Conservation (phyloP, 345 rosid genomes). For the Euphorbia peplus region DNA sequence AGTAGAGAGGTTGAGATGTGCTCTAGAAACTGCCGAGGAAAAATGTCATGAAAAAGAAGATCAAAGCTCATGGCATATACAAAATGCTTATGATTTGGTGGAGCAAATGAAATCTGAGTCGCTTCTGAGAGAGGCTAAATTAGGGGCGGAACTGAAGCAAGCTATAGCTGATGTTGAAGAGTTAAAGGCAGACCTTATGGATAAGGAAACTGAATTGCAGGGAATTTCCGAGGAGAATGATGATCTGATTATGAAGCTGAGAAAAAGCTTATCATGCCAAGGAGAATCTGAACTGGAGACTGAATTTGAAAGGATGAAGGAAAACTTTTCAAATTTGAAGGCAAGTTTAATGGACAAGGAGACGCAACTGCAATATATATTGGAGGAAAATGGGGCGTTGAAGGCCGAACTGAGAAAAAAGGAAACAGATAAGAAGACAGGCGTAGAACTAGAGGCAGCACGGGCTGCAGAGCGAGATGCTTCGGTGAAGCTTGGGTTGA, state of each 20-base stretch:
- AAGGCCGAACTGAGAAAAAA: constrained; percentile 40
- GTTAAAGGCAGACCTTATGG: constrained; percentile 76
- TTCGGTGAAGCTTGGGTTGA: constrained; percentile 55
- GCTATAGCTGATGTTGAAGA: constrained; percentile 53
- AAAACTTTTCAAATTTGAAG: constrained; percentile 43
- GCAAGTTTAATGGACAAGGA: constrained; percentile 52
- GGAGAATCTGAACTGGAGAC: constrained; percentile 30
- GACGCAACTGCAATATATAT: constrained; percentile 40
- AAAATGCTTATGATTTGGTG: constrained; percentile 65
- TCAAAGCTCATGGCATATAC: constrained; percentile 65
- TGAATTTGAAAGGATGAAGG: constrained; percentile 47
- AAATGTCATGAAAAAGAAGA: constrained; percentile 63
- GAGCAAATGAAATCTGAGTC: constrained; percentile 49
- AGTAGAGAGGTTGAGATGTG: constrained; percentile 47
- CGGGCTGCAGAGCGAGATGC: constrained; percentile 56
- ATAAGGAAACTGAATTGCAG: constrained; percentile 79
- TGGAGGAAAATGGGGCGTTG: constrained; percentile 51
- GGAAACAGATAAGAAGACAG: constrained; percentile 37
- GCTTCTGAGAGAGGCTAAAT: constrained; percentile 48
- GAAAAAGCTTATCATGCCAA: constrained; percentile 27
- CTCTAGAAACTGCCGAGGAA: constrained; percentile 49
- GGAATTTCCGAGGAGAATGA: constrained; percentile 77
- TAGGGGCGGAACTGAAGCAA: constrained; percentile 53
- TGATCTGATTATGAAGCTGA: constrained; percentile 44
- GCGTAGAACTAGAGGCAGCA: constrained; percentile 35